These are phyloP conservation scores for Lasiodiplodia citricola DNA, from an alignment of 2,329 filamentous ascomycete species.

Conservation along the genomic window DNA sequence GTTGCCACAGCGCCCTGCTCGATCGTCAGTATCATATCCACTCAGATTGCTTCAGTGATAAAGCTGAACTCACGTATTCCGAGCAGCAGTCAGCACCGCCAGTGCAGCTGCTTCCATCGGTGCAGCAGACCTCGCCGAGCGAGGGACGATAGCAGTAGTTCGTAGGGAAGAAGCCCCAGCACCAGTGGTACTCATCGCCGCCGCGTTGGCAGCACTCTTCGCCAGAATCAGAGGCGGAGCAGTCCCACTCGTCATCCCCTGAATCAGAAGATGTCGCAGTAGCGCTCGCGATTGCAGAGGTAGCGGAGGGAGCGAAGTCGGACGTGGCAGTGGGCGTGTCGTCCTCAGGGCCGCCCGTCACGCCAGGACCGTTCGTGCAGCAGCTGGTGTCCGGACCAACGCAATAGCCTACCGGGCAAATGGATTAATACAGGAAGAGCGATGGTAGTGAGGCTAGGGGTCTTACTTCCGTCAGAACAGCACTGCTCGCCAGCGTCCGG, in stretches of 20 bases:
- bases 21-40: background rate
- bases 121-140: constrained; percentile 24
- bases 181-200: constrained; percentile 9
- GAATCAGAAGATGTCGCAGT: background rate
- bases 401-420: background rate
- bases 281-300: background rate
- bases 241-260: constrained; percentile 16
- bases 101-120: constrained; percentile 5
- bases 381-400: constrained; percentile 8
- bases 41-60: background rate
- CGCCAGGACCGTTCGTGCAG: constrained; percentile 1
- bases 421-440: background rate
- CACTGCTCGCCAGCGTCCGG: constrained; percentile 23
- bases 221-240: constrained; percentile 5
- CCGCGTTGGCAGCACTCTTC: constrained; percentile 24
- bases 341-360: background rate
- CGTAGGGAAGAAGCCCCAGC: constrained; percentile 17
- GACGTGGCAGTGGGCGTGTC: background rate
- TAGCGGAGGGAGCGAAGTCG: background rate
- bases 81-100: constrained; percentile 9
- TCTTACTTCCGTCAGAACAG: constrained; percentile 25
- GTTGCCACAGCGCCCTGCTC: background rate
- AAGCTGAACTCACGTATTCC: background rate
- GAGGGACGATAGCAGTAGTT: constrained; percentile 23
- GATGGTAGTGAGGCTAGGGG: background rate